Evolutionary conservation across 306 rosid genomes (phyloP).

Genomic region (Chamaecrista fasciculata): DNA sequence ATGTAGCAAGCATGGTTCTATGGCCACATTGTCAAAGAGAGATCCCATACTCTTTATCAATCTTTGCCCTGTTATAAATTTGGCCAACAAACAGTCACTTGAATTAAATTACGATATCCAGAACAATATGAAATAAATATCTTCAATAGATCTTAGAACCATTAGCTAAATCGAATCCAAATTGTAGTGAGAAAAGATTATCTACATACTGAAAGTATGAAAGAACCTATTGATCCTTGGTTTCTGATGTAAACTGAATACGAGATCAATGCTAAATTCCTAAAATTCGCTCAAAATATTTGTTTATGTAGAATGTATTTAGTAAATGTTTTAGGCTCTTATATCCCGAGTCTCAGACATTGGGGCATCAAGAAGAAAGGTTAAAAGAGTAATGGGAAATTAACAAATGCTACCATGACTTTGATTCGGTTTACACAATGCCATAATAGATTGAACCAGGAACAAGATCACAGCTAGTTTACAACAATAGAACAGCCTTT

Average conservation of each 20-base stretch:
- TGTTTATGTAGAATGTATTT: neutral
- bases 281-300: neutral
- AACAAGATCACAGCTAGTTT: neutral
- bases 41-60: conserved; percentile 66
- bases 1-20: conserved; percentile 90
- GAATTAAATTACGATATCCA: neutral
- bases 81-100: neutral
- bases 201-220: conserved; percentile 6
- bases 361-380: neutral
- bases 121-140: conserved; percentile 1
- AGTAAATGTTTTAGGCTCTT: neutral
- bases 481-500: neutral
- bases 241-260: neutral
- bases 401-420: neutral
- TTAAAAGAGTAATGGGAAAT: neutral
- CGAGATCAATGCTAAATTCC: neutral
- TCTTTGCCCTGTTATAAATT: conserved; percentile 62
- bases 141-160: neutral
- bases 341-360: too few relatives aligned
- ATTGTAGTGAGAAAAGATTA: neutral
- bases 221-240: neutral
- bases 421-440: neutral
- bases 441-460: neutral
- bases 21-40: conserved; percentile 56
- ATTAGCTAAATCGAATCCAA: neutral